Base-by-base conservation (phyloP, 202 grass and related monocot genomes). In the Setaria viridis region DNA sequence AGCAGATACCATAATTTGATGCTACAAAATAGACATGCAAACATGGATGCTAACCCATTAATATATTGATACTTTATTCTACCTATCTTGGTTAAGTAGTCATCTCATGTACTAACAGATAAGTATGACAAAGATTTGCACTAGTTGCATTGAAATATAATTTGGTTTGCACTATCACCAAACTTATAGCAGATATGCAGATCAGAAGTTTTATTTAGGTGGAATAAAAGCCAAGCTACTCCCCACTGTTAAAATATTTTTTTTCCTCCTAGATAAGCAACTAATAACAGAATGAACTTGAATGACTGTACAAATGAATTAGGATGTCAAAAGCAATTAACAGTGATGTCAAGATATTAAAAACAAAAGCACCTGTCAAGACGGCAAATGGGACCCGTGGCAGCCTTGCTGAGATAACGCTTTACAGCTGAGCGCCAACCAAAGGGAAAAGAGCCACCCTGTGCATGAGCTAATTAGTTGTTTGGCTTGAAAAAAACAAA, bases 391-490 rank as follows among this genome's bases (percentile, higher is more conserved):
- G 91, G 90, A 69, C 83, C 79, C n/a, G 64, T 83, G 34, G 69
- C 79, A 66, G 91, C 96, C 90, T 92, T 94, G 76, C 69, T 62
- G 62, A 99, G 88, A 79, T 85, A 82, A 80, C 65, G 81, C 67
- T 99, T 99, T 66, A 95, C 86, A 79, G 91, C 96, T 92, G 96
- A 94, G 74, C 91, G 88, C 96, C 96, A 99, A 58, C 88, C 90
- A 91, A 95, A 95, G 57, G 96, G 96, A 82, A 99, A 99, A 82
- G 96, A 99, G 13, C 96, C 96, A 84, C 96, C 96, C 96, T 95
- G 80, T 70, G 66, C 48, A 88, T 80, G 37, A 49, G 46, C 32
- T 80, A 75, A 34, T 94, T 81, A 88, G 84, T 85, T 84, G 29
- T 70, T 74, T 77, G 20, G 55, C 80, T 80, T 65, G 37, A 57